Evolutionary conservation across 352 stramenopile genomes (phyloP).

Genomic region (Phytophthora europaea): DNA sequence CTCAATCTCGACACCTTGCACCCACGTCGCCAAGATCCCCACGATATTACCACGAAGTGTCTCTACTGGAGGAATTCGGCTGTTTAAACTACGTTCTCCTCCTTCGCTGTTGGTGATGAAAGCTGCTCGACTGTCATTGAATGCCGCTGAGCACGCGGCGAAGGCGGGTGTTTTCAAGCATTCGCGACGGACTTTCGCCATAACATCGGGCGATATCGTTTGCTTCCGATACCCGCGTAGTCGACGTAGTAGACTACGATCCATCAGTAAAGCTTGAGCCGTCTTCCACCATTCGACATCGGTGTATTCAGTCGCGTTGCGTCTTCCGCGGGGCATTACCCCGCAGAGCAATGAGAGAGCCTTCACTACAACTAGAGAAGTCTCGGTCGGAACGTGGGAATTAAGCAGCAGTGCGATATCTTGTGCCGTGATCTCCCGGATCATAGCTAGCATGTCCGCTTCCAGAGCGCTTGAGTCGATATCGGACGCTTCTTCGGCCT

Average conservation of each 20-base stretch:
- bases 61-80: conserved; percentile 45
- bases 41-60: conserved; percentile 59
- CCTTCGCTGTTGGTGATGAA: neutral
- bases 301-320: conserved; percentile 73
- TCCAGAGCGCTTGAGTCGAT: conserved; percentile 68
- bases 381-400: conserved; percentile 56
- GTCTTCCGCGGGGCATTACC: conserved; percentile 58
- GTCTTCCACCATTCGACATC: conserved; percentile 87
- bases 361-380: conserved; percentile 74
- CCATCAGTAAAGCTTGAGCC: conserved; percentile 82
- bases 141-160: conserved; percentile 32
- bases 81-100: conserved; percentile 21
- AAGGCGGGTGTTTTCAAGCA: conserved; percentile 68
- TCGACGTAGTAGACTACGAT: conserved; percentile 69
- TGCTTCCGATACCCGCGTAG: conserved; percentile 67
- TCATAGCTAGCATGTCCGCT: conserved; percentile 65
- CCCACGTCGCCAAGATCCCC: conserved; percentile 68
- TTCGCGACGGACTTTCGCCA: conserved; percentile 82
- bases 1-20: conserved; percentile 80
- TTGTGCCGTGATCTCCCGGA: conserved; percentile 76
- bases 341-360: conserved; percentile 79
- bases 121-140: conserved; percentile 29
- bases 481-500: conserved; percentile 54
- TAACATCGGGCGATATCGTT: conserved; percentile 66
- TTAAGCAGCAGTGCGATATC: conserved; percentile 80